phyloP scores from a whole-genome alignment of 2,329 filamentous ascomycete species.

The Botryosphaeria dothidea region DNA sequence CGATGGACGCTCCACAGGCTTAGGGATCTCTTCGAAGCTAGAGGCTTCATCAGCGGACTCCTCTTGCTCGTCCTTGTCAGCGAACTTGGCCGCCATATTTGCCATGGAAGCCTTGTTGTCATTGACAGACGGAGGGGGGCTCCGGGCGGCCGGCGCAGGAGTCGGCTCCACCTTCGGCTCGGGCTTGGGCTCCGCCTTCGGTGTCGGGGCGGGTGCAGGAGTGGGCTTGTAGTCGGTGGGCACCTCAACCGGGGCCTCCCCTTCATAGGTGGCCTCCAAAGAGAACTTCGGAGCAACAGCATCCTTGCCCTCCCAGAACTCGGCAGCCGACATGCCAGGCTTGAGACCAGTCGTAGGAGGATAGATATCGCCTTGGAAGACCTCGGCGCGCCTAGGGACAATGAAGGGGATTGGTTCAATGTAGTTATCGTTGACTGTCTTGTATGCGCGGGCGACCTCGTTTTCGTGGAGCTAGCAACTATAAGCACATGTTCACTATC shows the following conservation, averaged over 20 bases:
- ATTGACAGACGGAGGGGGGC: slow-evolving; percentile 68
- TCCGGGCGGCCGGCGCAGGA: slow-evolving; percentile 45
- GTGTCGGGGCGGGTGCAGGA: slow-evolving; percentile 45
- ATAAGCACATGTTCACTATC: slow-evolving; percentile 22
- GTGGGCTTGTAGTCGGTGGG: slow-evolving; percentile 65
- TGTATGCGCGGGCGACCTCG: slow-evolving; percentile 92
- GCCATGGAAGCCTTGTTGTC: slow-evolving; percentile 88
- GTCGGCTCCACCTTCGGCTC: slow-evolving; percentile 51
- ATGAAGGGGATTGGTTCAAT: slow-evolving; percentile 98
- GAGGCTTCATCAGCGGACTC: slow-evolving; percentile 66
- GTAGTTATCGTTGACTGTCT: slow-evolving; percentile 92
- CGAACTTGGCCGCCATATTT: slow-evolving; percentile 81
- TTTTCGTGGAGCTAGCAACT: slow-evolving; percentile 77
- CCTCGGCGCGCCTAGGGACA: slow-evolving; percentile 87
- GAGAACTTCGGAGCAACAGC: slow-evolving; percentile 88
- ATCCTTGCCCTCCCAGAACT: slow-evolving; percentile 87
- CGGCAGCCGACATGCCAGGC: slow-evolving; percentile 74
- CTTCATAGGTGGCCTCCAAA: slow-evolving; percentile 88
- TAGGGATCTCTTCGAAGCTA: slow-evolving; percentile 83
- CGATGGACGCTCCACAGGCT: slow-evolving; percentile 65
- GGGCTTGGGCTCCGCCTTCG: slow-evolving; percentile 51
- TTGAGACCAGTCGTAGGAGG: slow-evolving; percentile 80
- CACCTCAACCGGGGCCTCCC: slow-evolving; percentile 76
- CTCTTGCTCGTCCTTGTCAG: slow-evolving; percentile 70
- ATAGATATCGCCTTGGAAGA: slow-evolving; percentile 96